Evolutionary conservation across 1,139 yeast genomes (phyloP).

Genomic region (Wickerhamomyces sp.): DNA sequence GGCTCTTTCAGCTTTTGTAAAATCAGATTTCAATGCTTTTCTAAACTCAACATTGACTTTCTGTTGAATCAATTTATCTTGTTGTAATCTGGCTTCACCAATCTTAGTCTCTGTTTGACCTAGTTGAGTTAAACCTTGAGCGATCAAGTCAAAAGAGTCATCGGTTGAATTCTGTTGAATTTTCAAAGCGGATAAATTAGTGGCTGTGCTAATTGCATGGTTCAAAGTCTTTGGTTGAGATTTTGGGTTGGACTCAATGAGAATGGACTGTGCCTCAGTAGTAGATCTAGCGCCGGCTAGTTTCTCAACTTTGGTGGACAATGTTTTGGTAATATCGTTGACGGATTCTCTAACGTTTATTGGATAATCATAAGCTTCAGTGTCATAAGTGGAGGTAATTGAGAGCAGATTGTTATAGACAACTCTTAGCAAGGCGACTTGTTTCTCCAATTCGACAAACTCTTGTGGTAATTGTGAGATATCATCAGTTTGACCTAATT

Average conservation of each 20-base stretch:
- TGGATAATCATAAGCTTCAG: constrained; percentile 86
- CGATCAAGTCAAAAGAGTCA: constrained; percentile 35
- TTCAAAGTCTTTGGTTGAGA: constrained; percentile 80
- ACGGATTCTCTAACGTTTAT: constrained; percentile 70
- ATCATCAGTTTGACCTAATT: constrained; percentile 74
- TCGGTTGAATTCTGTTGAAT: constrained; percentile 32
- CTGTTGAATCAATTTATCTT: constrained; percentile 67
- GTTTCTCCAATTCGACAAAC: constrained; percentile 67
- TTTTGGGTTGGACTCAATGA: constrained; percentile 48
- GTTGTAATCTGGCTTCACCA: constrained; percentile 81
- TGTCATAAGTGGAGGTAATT: constrained; percentile 67
- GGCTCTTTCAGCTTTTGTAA: constrained; percentile 63
- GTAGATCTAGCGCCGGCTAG: constrained; percentile 74
- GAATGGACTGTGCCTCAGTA: constrained; percentile 77
- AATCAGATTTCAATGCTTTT: constrained; percentile 58
- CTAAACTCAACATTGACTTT: constrained; percentile 67
- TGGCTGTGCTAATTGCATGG: constrained; percentile 79
- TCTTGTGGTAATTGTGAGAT: constrained; percentile 81
- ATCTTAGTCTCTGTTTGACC: constrained; percentile 59
- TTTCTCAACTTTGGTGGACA: constrained; percentile 61
- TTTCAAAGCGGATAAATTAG: constrained; percentile 45
- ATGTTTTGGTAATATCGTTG: constrained; percentile 64
- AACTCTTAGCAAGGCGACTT: constrained; percentile 68
- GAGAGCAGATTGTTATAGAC: constrained; percentile 70
- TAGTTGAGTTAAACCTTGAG: constrained; percentile 44